Evolutionary conservation across 139 green algal species (phyloP).

Genomic region (Micromonas pusilla): DNA sequence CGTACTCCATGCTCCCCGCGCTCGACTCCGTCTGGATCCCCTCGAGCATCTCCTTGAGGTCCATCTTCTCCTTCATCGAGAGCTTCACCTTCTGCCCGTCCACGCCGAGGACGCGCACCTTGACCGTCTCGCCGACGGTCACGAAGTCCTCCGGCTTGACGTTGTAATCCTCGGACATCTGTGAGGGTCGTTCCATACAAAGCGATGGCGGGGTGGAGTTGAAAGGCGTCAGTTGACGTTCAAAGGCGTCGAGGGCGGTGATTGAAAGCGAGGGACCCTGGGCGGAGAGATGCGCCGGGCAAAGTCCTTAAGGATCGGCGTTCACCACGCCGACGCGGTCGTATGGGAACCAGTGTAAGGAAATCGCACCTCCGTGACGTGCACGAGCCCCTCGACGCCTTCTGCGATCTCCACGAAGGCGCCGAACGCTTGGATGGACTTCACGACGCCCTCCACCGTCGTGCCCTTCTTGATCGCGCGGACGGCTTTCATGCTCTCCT

Average conservation of each 20-base stretch:
- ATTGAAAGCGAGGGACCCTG: too few relatives aligned
- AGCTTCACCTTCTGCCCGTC: slow-evolving; percentile 39
- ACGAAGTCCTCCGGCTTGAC: slow-evolving; percentile 12
- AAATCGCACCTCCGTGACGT: slow-evolving; percentile 57
- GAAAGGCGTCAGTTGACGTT: too few relatives aligned
- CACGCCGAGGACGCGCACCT: slow-evolving; percentile 10
- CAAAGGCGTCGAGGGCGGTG: too few relatives aligned
- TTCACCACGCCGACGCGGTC: too few relatives aligned
- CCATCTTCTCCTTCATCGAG: slow-evolving; percentile 46
- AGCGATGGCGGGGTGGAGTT: too few relatives aligned
- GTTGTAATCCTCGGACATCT: slow-evolving; percentile 43
- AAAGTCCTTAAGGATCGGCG: too few relatives aligned
- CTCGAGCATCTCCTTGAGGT: slow-evolving; percentile 32
- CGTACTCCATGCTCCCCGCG: not conserved
- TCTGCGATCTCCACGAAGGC: slow-evolving; percentile 61
- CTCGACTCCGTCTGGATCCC: not conserved
- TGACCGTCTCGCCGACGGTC: slow-evolving; percentile 25
- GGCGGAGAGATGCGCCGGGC: too few relatives aligned
- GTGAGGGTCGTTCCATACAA: too few relatives aligned
- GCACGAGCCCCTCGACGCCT: slow-evolving; percentile 59
- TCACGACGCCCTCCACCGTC: slow-evolving; percentile 30
- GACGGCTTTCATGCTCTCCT: not conserved
- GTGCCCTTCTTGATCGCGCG: slow-evolving; percentile 42
- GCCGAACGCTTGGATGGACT: slow-evolving; percentile 52
- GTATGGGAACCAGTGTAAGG: too few relatives aligned